Percentiles rank a stretch among this genome's conserved stretches.
phyloP scores from a whole-genome alignment of 352 stramenopile genomes.

The Pythium aphanidermatum region DNA sequence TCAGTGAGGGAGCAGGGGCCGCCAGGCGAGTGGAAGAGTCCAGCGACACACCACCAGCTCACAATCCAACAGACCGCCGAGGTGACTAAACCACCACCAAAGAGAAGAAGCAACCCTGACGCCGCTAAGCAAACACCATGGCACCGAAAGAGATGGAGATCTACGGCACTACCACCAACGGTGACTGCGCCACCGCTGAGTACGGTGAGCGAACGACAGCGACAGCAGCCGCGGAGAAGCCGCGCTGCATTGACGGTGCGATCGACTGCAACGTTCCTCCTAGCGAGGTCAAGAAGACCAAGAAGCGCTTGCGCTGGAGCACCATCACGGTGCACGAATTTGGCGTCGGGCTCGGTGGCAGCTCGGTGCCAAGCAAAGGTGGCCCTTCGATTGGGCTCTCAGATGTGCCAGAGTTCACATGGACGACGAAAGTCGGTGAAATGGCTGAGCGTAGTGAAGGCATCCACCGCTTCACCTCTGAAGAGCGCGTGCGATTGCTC shows the following conservation, averaged over 20 bases:
- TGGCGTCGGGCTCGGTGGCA: conserved; percentile 43
- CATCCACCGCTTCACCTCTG: conserved; percentile 44
- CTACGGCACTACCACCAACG: conserved; percentile 4
- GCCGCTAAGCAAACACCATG: conserved; percentile 20
- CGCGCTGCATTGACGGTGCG: background rate
- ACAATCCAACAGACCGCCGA: conserved; percentile 22
- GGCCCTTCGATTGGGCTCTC: conserved; percentile 46
- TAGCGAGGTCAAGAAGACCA: conserved; percentile 5
- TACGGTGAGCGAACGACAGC: background rate
- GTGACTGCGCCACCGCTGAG: background rate
- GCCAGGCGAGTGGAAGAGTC: conserved; percentile 13
- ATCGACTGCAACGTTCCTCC: background rate
- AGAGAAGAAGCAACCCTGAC: background rate
- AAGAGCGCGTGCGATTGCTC: conserved; percentile 46
- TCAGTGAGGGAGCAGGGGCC: background rate
- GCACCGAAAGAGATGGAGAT: conserved; percentile 37
- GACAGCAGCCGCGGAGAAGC: background rate
- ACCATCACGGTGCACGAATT: conserved; percentile 62
- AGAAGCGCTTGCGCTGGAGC: conserved; percentile 46
- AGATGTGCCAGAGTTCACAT: conserved; percentile 48
- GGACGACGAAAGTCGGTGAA: conserved; percentile 55
- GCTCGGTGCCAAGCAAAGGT: conserved; percentile 39
- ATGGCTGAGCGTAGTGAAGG: conserved; percentile 58
- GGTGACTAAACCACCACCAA: conserved; percentile 1
- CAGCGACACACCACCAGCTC: conserved; percentile 12